A percentile compares a stretch with the other conserved stretches of the same genome.
Conservation (phyloP, 352 stramenopile genomes). For the Phytophthora ramorum region DNA sequence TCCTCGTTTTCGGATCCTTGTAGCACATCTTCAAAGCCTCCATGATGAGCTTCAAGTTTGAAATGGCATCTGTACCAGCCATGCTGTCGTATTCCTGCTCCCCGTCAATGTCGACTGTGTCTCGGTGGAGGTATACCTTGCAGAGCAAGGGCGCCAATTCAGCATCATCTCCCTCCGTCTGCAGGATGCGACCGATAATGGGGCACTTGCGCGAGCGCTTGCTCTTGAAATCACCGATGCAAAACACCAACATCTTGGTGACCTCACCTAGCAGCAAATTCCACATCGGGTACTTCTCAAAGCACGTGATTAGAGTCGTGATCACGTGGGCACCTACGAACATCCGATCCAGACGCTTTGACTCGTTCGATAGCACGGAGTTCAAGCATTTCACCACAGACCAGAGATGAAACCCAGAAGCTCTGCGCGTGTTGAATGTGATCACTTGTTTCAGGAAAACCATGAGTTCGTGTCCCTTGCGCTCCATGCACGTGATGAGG, state of each 20-base stretch:
- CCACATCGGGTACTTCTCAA: slow-evolving; percentile 83
- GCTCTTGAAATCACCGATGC: slow-evolving; percentile 86
- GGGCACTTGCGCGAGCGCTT: slow-evolving; percentile 85
- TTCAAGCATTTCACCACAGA: slow-evolving; percentile 81
- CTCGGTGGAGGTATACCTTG: slow-evolving; percentile 57
- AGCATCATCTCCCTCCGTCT: slow-evolving; percentile 57
- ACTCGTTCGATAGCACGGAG: slow-evolving; percentile 78
- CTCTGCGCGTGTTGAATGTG: slow-evolving; percentile 62
- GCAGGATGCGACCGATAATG: slow-evolving; percentile 75
- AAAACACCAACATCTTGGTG: slow-evolving; percentile 88
- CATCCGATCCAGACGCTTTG: slow-evolving; percentile 84
- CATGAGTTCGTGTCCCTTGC: slow-evolving; percentile 81
- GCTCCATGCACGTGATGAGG: slow-evolving; percentile 86
- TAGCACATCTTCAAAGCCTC: slow-evolving; percentile 82
- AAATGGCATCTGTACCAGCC: slow-evolving; percentile 69
- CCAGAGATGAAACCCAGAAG: slow-evolving; percentile 78
- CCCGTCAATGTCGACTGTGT: slow-evolving; percentile 32
- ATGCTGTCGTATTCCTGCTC: slow-evolving; percentile 48
- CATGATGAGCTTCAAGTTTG: slow-evolving; percentile 86
- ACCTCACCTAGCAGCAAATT: slow-evolving; percentile 83
- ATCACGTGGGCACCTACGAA: slow-evolving; percentile 80
- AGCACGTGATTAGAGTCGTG: slow-evolving; percentile 75
- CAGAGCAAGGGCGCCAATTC: slow-evolving; percentile 68
- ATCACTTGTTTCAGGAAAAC: slow-evolving; percentile 85
- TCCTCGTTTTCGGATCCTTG: slow-evolving; percentile 74